Evolutionary conservation across 257 asterid species (phyloP), one percentile per base, ranked within the genome.

Genomic region (Leptodermis oblonga): DNA sequence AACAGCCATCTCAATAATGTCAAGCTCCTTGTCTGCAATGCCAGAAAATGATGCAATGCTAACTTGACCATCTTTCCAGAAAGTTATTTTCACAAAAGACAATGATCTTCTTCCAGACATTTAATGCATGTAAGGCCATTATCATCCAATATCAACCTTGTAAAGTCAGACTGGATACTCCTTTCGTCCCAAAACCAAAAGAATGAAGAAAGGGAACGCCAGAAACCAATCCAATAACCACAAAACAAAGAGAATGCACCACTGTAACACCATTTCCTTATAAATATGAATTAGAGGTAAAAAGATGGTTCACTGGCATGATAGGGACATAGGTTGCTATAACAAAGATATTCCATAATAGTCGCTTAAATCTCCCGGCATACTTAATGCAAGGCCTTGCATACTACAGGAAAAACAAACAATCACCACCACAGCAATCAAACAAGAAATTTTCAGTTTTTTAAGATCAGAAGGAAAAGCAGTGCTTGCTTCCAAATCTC

Each of bases 1-100:
- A 28, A 92, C 96, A 13, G 96, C 96, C 98, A 92, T 92, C 83
- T 92, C 98, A 23, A 90, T 81, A 49, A 87, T 49, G 71, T 92
- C 97, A 5, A 92, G 95, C 83, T 90, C 98, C 81, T 77, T 90
- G 72, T 85, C 97, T 92, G 85, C 73, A 78, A 68, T 28, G n/a
- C 26, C 73, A 49, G 20, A 45, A 54, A 31, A 42, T 37, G 7
- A 42, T 15, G 7, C 52, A n/a, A 67, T 20, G n/a, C 22, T 22
- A 12, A 11, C 45, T 46, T 14, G n/a, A 14, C 2, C 54, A 48
- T 20, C 9, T 48, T 48, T 48, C 25, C 0, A 15, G 25, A 48
- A 1, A 48, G 7, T 3, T 5, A 48, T 48, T 48, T 4, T 17
- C 5, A 48, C 25, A 46, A 46, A 46, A n/a, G 54, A 48, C 9